Evolutionary conservation across 148 eudicot genomes (phyloP).

Genomic region (Talinum fruticosum): DNA sequence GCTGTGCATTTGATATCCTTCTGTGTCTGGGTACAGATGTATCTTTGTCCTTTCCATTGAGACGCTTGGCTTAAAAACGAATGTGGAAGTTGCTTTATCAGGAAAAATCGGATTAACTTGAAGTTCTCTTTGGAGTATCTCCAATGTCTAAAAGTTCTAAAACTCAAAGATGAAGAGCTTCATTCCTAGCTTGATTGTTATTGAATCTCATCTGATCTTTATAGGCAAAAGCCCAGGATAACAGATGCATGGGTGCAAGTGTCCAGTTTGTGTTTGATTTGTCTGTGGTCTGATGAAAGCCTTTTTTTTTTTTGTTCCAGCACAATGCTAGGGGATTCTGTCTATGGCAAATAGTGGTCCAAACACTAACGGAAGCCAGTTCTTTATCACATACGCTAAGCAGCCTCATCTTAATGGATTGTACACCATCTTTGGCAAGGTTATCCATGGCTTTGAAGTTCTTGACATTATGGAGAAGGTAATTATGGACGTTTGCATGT

Average conservation of each 20-base stretch:
- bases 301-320: conserved; percentile 32
- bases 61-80: background rate
- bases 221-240: background rate
- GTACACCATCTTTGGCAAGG: conserved; percentile 92
- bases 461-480: conserved; percentile 99
- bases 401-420: conserved; percentile 96
- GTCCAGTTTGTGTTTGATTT: background rate
- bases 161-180: background rate
- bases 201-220: background rate
- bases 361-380: conserved; percentile 95
- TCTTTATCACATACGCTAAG: conserved; percentile 79
- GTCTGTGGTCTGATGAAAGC: background rate
- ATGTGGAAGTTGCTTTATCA: background rate
- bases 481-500: conserved; percentile 1
- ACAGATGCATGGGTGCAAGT: background rate
- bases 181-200: too few relatives aligned
- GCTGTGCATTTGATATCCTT: background rate
- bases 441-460: conserved; percentile 96
- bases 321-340: conserved; percentile 85
- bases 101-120: background rate
- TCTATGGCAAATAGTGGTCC: conserved; percentile 98
- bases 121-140: too few relatives aligned
- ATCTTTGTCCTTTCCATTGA: background rate
- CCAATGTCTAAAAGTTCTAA: too few relatives aligned
- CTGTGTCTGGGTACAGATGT: background rate